Conservation (phyloP, 768 basidiomycete species). For the Pisolithus tinctorius region DNA sequence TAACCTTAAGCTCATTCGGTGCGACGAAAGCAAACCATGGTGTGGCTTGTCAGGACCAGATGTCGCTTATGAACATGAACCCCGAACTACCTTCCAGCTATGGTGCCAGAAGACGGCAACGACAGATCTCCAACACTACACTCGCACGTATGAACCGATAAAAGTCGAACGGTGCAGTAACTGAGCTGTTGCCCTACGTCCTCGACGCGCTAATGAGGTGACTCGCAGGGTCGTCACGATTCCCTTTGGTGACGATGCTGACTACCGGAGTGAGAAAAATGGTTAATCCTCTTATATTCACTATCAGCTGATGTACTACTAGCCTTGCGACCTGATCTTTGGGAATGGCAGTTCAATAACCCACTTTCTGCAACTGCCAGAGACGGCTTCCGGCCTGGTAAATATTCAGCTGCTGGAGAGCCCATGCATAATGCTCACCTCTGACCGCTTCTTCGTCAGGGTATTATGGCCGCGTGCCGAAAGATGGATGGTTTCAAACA, state of each 20-base stretch:
- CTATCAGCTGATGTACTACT: slow-evolving; percentile 1
- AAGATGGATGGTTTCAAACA: slow-evolving; percentile 54
- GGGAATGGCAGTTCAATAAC: slow-evolving; percentile 57
- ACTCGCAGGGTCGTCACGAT: slow-evolving; percentile 49
- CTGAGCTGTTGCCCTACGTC: neutral
- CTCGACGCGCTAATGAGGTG: neutral
- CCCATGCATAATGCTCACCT: neutral
- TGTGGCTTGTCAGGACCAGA: slow-evolving; percentile 27
- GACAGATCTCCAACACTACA: slow-evolving; percentile 61
- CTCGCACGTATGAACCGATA: slow-evolving; percentile 40
- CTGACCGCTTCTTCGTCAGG: slow-evolving; percentile 25
- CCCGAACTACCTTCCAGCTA: slow-evolving; percentile 38
- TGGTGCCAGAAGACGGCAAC: slow-evolving; percentile 39
- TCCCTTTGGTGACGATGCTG: slow-evolving; percentile 50
- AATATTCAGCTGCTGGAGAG: slow-evolving; percentile 1
- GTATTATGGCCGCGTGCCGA: slow-evolving; percentile 56
- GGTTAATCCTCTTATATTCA: neutral
- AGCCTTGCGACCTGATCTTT: slow-evolving; percentile 41
- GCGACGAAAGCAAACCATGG: slow-evolving; percentile 29
- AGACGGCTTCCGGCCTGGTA: slow-evolving; percentile 46
- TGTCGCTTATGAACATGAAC: slow-evolving; percentile 28
- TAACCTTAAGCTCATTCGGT: slow-evolving; percentile 25
- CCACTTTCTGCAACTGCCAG: slow-evolving; percentile 53
- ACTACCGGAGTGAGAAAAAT: slow-evolving; percentile 48
- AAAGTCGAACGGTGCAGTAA: slow-evolving; percentile 52